These are phyloP conservation scores for Metarhizium brunneum DNA, from an alignment of 2,329 filamentous ascomycete genomes.

Conservation along the genomic window DNA sequence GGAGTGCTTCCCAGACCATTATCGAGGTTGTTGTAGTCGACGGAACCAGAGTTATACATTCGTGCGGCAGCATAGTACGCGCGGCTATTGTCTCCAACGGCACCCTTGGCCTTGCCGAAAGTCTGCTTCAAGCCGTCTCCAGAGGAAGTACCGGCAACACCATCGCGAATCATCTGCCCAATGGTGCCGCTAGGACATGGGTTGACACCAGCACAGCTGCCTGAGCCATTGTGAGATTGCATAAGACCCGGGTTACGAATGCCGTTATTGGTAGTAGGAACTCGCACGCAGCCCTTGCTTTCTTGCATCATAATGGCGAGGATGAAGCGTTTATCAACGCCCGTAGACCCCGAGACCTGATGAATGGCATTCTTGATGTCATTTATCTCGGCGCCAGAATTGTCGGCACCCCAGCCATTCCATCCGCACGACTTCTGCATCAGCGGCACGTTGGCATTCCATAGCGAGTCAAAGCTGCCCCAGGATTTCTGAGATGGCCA, in stretches of 20 bases:
- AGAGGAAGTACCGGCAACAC: slow-evolving; percentile 27
- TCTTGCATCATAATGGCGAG: slow-evolving; percentile 35
- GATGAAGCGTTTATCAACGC: slow-evolving; percentile 31
- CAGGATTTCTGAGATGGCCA: slow-evolving; percentile 5
- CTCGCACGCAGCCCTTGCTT: slow-evolving; percentile 33
- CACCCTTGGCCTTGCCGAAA: slow-evolving; percentile 16
- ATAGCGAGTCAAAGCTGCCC: slow-evolving; percentile 12
- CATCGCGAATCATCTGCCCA: slow-evolving; percentile 27
- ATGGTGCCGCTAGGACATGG: slow-evolving; percentile 18
- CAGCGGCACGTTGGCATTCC: slow-evolving; percentile 10
- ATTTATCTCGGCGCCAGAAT: slow-evolving; percentile 6
- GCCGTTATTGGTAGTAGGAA: slow-evolving; percentile 29
- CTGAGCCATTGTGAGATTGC: slow-evolving; percentile 26
- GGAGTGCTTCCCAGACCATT: slow-evolving; percentile 31
- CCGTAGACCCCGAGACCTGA: slow-evolving; percentile 15
- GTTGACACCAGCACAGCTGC: slow-evolving; percentile 25
- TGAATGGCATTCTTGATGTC: slow-evolving; percentile 23
- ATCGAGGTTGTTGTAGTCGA: slow-evolving; percentile 26
- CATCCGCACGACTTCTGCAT: slow-evolving; percentile 10
- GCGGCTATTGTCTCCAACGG: not conserved
- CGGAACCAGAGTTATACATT: slow-evolving; percentile 37
- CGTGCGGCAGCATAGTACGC: slow-evolving; percentile 35
- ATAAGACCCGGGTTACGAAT: slow-evolving; percentile 33
- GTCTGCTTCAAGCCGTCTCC: slow-evolving; percentile 32
- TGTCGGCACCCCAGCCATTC: slow-evolving; percentile 12